These are phyloP conservation scores for Isabelozyma gotoi DNA, from an alignment of 805 yeast species.

Conservation along the genomic window DNA sequence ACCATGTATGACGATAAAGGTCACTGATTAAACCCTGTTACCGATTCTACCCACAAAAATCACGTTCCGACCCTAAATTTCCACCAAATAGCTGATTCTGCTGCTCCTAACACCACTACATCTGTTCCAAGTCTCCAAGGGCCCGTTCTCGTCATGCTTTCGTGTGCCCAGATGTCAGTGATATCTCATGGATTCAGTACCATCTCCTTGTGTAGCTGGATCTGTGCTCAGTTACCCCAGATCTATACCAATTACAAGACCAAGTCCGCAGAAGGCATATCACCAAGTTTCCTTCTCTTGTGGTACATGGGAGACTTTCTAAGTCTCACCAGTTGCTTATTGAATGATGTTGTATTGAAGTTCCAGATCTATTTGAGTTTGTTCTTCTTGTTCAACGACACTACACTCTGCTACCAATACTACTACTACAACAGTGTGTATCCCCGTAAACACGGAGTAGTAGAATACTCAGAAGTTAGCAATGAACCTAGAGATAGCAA, in stretches of 20 bases:
- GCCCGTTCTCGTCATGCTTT: background rate
- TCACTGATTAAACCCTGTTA: too few species aligned
- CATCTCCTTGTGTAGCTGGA: conserved; percentile 58
- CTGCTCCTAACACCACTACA: too few species aligned
- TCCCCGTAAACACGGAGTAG: conserved; percentile 18
- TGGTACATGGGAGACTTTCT: conserved; percentile 69
- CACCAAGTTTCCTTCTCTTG: conserved; percentile 55
- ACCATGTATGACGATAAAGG: too few species aligned
- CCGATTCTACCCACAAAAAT: too few species aligned
- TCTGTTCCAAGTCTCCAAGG: too few species aligned
- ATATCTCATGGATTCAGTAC: conserved; percentile 33
- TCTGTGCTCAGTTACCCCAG: conserved; percentile 75
- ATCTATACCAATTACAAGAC: conserved; percentile 56
- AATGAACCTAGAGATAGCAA: background rate
- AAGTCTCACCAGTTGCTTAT: conserved; percentile 46
- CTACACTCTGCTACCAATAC: conserved; percentile 39
- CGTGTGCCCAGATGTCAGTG: conserved; percentile 3
- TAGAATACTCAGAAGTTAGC: background rate
- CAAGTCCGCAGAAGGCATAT: conserved; percentile 67
- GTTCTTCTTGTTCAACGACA: conserved; percentile 39
- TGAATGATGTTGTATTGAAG: conserved; percentile 35
- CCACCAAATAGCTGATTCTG: too few species aligned
- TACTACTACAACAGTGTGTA: conserved; percentile 41
- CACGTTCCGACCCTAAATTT: too few species aligned
- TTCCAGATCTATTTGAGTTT: conserved; percentile 41